These are phyloP conservation scores for Jackrogersella multiformis DNA, from an alignment of 495 filamentous ascomycete species.

Conservation along the genomic window DNA sequence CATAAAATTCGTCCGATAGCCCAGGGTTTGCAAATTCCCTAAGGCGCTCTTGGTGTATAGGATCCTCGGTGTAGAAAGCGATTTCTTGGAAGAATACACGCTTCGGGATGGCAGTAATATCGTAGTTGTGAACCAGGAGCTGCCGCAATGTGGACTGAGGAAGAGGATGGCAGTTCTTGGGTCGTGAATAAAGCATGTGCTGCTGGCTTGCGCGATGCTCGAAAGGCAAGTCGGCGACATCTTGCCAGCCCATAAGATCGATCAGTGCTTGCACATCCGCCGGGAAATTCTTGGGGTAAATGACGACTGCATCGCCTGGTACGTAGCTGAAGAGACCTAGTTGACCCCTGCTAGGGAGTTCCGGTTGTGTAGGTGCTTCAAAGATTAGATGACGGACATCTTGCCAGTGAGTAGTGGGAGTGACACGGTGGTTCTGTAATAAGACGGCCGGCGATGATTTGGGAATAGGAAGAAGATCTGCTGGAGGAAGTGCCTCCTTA, in stretches of 20 bases:
- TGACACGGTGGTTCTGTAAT: conserved; percentile 73
- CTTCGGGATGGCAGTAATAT: conserved; percentile 87
- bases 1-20: conserved; percentile 88
- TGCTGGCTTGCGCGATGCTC: conserved; percentile 55
- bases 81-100: conserved; percentile 83
- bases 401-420: conserved; percentile 84
- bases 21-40: conserved; percentile 80
- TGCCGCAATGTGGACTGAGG: conserved; percentile 72
- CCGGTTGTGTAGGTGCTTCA: conserved; percentile 50
- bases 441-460: conserved; percentile 56
- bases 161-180: conserved; percentile 46
- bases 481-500: conserved; percentile 45
- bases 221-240: conserved; percentile 69
- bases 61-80: conserved; percentile 74
- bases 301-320: conserved; percentile 79
- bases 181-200: conserved; percentile 32
- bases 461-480: conserved; percentile 65
- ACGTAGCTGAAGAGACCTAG: conserved; percentile 52
- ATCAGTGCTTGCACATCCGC: conserved; percentile 80
- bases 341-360: not conserved
- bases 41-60: conserved; percentile 80
- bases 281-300: conserved; percentile 88
- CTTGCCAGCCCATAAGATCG: conserved; percentile 76
- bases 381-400: conserved; percentile 85
- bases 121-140: conserved; percentile 82